These are phyloP conservation scores for Aspergillus sp. DNA, from an alignment of 2,329 filamentous ascomycete genomes.

Conservation along the genomic window DNA sequence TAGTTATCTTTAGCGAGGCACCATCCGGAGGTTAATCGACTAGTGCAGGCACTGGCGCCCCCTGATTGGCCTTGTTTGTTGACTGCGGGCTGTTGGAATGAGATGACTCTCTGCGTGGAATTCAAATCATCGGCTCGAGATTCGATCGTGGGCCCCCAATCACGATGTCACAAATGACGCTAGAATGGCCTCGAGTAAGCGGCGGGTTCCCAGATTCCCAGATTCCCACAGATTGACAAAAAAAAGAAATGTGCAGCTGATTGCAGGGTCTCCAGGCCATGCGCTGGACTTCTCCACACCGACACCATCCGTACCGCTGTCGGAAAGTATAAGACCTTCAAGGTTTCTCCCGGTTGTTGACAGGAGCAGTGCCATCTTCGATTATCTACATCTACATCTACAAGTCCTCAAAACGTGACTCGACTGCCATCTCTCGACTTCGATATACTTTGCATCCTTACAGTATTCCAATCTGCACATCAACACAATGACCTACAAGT, in stretches of 20 bases:
- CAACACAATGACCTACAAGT: constrained; percentile 38
- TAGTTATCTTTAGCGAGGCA: constrained; percentile 2
- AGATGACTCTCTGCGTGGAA: constrained; percentile 17
- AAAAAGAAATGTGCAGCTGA: constrained; percentile 8
- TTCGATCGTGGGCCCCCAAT: constrained; percentile 5
- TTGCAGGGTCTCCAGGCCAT: constrained; percentile 17
- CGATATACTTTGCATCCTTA: neutral
- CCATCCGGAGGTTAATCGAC: constrained; percentile 7
- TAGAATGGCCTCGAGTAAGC: constrained; percentile 3
- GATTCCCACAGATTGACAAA: neutral
- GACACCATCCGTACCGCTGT: neutral
- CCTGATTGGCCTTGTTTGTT: neutral
- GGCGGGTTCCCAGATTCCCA: neutral
- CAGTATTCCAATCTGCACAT: neutral
- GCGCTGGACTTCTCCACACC: constrained; percentile 14
- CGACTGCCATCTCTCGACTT: neutral
- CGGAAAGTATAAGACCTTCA: constrained; percentile 19
- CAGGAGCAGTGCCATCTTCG: too few relatives aligned
- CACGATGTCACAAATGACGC: neutral
- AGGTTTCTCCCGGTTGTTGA: constrained; percentile 10
- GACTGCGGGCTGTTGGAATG: neutral
- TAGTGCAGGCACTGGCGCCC: constrained; percentile 5
- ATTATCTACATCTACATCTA: too few relatives aligned
- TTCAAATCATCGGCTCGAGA: constrained; percentile 15
- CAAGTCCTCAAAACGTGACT: neutral